A percentile compares a stretch with the other conserved stretches of the same genome.
Evolutionary conservation across 345 rosid genomes (phyloP).

Genomic region (Cardamine chenopodiifolia): DNA sequence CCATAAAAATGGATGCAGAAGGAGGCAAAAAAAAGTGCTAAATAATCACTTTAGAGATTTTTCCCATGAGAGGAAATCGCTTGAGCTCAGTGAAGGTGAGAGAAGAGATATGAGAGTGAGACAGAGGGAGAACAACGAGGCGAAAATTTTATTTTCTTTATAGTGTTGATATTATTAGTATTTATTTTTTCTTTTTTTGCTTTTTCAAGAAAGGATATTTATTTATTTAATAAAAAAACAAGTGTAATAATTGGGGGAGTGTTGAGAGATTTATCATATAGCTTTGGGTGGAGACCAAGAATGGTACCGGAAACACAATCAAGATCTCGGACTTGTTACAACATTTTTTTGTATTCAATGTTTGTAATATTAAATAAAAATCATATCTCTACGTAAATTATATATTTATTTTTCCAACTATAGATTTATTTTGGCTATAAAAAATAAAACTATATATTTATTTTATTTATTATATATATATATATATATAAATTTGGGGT

Average conservation of each 20-base stretch:
- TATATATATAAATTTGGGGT: background rate
- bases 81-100: conserved; percentile 42
- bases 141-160: conserved; percentile 34
- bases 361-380: background rate
- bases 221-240: conserved; percentile 3
- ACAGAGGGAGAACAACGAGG: conserved; percentile 39
- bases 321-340: conserved; percentile 43
- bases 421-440: too few relatives aligned
- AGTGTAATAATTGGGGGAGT: conserved; percentile 35
- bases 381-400: background rate
- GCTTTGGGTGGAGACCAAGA: conserved; percentile 45
- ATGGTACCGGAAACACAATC: conserved; percentile 43
- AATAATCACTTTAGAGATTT: conserved; percentile 41
- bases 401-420: background rate
- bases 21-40: conserved; percentile 36
- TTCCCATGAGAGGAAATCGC: conserved; percentile 47
- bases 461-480: background rate
- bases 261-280: conserved; percentile 29
- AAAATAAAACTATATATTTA: background rate
- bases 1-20: conserved; percentile 50
- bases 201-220: conserved; percentile 1
- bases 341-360: conserved; percentile 15
- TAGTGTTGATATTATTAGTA: conserved; percentile 28
- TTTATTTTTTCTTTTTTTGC: background rate
- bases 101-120: conserved; percentile 16